Conservation (phyloP, 805 yeast species). For the Candida oleophila region DNA sequence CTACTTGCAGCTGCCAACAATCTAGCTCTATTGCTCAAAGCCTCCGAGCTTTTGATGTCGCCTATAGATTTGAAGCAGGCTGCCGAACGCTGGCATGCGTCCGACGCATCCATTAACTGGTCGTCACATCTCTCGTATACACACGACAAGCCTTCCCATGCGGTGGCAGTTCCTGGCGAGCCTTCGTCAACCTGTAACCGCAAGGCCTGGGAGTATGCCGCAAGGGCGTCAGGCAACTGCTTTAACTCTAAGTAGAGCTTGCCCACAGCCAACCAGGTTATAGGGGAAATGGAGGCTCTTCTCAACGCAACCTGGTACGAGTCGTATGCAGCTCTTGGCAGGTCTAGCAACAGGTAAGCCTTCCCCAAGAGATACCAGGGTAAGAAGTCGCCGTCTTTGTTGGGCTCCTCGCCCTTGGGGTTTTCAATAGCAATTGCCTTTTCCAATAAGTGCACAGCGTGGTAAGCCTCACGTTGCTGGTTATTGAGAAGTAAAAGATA, state of each 20-base stretch:
- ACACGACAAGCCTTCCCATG: constrained; percentile 65
- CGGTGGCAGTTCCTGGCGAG: constrained; percentile 49
- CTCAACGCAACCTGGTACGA: constrained; percentile 54
- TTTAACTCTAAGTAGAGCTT: constrained; percentile 55
- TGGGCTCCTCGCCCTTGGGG: constrained; percentile 13
- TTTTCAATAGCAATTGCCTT: constrained; percentile 28
- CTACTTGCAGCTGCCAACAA: constrained; percentile 41
- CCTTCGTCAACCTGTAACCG: constrained; percentile 49
- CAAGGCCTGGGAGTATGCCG: constrained; percentile 67
- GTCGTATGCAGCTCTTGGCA: constrained; percentile 53
- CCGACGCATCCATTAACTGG: constrained; percentile 58
- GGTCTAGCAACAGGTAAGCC: constrained; percentile 46
- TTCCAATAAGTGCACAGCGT: constrained; percentile 21
- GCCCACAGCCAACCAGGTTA: constrained; percentile 69
- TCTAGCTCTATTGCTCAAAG: constrained; percentile 45
- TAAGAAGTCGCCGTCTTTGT: constrained; percentile 47
- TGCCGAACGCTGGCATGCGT: constrained; percentile 55
- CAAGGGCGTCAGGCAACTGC: constrained; percentile 63
- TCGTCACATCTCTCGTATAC: constrained; percentile 65
- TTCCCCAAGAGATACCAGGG: constrained; percentile 58
- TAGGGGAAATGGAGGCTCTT: constrained; percentile 52
- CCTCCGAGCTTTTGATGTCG: constrained; percentile 39
- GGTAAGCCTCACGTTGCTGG: constrained; percentile 6
- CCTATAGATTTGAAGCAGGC: constrained; percentile 48
- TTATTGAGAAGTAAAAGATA: constrained; percentile 43